A percentile compares a stretch with the other conserved stretches of the same genome.
These are phyloP conservation scores for Solanum neorickii DNA, from an alignment of 257 asterid species.

Conservation along the genomic window DNA sequence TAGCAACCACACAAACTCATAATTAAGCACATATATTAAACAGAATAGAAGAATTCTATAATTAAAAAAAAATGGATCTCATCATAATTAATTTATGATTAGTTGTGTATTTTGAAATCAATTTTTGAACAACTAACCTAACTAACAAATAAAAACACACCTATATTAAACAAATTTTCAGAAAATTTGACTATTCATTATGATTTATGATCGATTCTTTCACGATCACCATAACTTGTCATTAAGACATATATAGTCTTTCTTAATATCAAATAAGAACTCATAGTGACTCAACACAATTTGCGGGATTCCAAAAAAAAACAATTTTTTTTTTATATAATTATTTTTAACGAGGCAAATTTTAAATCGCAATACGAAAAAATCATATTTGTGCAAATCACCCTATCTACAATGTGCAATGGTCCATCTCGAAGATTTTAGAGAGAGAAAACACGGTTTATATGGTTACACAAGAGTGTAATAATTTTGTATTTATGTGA, in stretches of 20 bases:
- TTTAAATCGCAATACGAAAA: background rate
- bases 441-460: background rate
- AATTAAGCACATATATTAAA: background rate
- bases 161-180: too few species aligned
- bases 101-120: background rate
- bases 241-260: background rate
- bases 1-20: background rate
- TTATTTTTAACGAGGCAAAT: background rate
- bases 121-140: background rate
- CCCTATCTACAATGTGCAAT: background rate
- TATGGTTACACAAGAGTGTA: background rate
- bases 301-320: rapidly evolving
- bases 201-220: too few species aligned
- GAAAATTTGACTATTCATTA: background rate
- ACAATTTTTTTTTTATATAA: background rate
- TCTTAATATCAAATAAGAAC: background rate
- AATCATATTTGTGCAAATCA: background rate
- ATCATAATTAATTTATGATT: background rate
- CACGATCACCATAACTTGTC: background rate
- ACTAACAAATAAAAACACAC: background rate
- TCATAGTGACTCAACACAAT: background rate
- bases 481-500: background rate
- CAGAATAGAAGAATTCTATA: background rate
- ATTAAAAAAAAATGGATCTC: background rate
- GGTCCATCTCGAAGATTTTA: background rate